These are phyloP conservation scores for Patellaria atrata DNA, from an alignment of 495 filamentous ascomycete genomes.

Conservation along the genomic window DNA sequence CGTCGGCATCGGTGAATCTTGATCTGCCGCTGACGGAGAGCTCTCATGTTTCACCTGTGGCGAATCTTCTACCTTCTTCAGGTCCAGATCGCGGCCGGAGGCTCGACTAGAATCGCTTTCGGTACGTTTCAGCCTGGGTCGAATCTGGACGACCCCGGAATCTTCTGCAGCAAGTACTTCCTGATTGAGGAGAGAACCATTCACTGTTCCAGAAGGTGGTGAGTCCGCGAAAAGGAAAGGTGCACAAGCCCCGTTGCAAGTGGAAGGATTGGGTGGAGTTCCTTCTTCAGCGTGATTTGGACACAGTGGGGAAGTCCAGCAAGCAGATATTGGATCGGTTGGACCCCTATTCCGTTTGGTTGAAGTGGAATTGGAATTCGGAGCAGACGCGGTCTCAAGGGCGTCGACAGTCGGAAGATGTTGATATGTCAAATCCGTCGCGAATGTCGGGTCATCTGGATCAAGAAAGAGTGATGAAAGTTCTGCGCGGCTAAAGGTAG, in stretches of 20 bases:
- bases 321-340: conserved; percentile 17
- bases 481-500: no score
- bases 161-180: conserved; percentile 14
- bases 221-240: conserved; percentile 19
- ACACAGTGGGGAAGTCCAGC: conserved; percentile 23
- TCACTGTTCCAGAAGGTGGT: conserved; percentile 9
- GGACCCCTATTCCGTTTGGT: conserved; percentile 12
- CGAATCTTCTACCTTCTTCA: conserved; percentile 1
- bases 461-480: no score
- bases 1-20: background rate
- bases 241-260: conserved; percentile 18
- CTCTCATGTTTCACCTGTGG: conserved; percentile 9
- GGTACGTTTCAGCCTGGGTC: conserved; percentile 16
- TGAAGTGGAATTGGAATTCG: no score
- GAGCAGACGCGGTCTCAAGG: no score
- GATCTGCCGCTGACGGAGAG: conserved; percentile 7
- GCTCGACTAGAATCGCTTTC: conserved; percentile 16
- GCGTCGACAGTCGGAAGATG: no score
- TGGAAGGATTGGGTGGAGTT: conserved; percentile 17
- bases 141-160: conserved; percentile 19
- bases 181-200: conserved; percentile 1
- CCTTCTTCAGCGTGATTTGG: conserved; percentile 19
- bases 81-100: conserved; percentile 13
- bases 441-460: no score
- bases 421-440: no score